Conservation (phyloP, 306 rosid genomes). For the Dicorynia guianensis region DNA sequence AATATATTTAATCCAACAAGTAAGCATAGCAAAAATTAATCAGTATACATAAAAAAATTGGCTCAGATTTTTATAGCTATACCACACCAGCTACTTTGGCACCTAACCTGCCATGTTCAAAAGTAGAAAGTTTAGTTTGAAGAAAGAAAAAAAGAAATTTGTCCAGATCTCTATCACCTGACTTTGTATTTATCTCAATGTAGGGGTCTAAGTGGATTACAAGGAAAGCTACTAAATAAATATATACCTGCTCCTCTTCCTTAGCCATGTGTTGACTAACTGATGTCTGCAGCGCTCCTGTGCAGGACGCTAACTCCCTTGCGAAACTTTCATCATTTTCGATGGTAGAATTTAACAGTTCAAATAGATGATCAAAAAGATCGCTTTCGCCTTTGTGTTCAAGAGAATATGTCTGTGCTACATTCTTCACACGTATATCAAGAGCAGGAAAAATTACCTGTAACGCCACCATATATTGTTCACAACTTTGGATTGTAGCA, state of each 20-base stretch:
- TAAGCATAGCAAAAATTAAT: slow-evolving; percentile 2
- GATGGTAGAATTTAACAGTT: slow-evolving; percentile 69
- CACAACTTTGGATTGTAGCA: slow-evolving; percentile 36
- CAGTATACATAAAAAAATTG: neutral
- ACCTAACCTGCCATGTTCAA: too few relatives aligned
- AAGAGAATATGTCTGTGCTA: slow-evolving; percentile 96
- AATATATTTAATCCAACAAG: slow-evolving; percentile 32
- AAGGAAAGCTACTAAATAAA: slow-evolving; percentile 41
- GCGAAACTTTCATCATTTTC: slow-evolving; percentile 77
- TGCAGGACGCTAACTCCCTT: slow-evolving; percentile 94
- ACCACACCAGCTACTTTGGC: too few relatives aligned
- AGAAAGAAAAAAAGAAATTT: too few relatives aligned
- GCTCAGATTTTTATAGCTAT: too few relatives aligned
- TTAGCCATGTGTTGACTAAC: slow-evolving; percentile 99
- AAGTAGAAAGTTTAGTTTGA: too few relatives aligned
- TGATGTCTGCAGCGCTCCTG: slow-evolving; percentile 90
- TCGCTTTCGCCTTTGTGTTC: slow-evolving; percentile 96
- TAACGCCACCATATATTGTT: slow-evolving; percentile 44
- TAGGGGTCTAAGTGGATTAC: slow-evolving; percentile 5
- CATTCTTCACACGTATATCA: slow-evolving; percentile 98
- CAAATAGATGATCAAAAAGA: slow-evolving; percentile 89
- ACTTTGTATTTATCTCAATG: slow-evolving; percentile 12
- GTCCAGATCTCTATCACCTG: neutral
- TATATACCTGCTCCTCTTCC: slow-evolving; percentile 96
- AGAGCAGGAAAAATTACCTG: slow-evolving; percentile 98